A percentile compares a stretch with the other conserved stretches of the same genome.
These are phyloP conservation scores for Wickerhamiella occidentalis DNA, from an alignment of 805 yeast genomes.

Conservation along the genomic window DNA sequence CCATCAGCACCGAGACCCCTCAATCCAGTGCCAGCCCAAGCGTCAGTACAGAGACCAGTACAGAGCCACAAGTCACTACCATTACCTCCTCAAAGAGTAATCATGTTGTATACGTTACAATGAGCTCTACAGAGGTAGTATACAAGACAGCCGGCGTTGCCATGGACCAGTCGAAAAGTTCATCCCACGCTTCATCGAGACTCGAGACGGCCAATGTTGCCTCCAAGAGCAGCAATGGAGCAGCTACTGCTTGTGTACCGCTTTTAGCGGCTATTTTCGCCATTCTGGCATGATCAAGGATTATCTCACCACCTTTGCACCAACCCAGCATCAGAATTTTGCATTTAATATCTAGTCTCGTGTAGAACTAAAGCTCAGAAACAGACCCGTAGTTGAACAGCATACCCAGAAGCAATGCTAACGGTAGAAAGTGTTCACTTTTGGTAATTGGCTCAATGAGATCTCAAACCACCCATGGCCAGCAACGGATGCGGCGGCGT, in stretches of 20 bases:
- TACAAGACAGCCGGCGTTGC: neutral
- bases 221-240: neutral
- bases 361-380: too few species aligned
- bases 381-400: too few species aligned
- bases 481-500: too few species aligned
- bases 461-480: too few species aligned
- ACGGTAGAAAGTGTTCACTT: too few species aligned
- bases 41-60: neutral
- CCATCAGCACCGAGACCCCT: too few species aligned
- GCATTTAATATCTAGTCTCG: too few species aligned
- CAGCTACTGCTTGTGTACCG: neutral
- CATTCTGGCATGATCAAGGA: neutral
- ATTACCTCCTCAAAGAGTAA: neutral
- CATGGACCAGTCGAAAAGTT: neutral
- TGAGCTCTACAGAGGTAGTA: neutral
- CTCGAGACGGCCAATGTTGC: neutral
- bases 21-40: neutral
- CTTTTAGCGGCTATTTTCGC: neutral
- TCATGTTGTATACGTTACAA: neutral
- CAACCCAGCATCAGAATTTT: neutral
- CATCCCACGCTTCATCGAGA: too few species aligned
- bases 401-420: too few species aligned
- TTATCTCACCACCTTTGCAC: too few species aligned
- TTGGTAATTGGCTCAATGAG: too few species aligned
- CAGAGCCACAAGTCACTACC: neutral